Evolutionary conservation across 768 basidiomycete genomes (phyloP).

Genomic region (Amanita thiersii): DNA sequence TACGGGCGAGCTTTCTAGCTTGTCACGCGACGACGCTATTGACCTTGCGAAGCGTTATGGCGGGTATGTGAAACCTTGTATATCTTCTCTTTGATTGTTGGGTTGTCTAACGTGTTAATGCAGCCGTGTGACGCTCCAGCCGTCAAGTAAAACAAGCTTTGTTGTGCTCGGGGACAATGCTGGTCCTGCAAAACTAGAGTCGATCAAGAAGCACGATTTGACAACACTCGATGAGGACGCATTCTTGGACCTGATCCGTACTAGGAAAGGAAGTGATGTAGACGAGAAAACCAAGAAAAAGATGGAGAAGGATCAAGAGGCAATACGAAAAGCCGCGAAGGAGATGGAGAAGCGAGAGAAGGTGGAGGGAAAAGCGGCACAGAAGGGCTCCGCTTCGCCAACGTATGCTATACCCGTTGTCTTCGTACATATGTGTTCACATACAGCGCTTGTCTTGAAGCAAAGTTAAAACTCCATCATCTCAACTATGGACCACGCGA

Average conservation of each 20-base stretch:
- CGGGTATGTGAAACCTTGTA: constrained; percentile 46
- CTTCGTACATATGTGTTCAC: neutral
- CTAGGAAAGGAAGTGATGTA: constrained; percentile 48
- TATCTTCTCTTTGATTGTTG: constrained; percentile 2
- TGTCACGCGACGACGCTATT: constrained; percentile 79
- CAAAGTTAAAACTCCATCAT: no score
- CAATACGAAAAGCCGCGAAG: constrained; percentile 63
- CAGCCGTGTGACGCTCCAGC: constrained; percentile 81
- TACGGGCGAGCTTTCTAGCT: constrained; percentile 83
- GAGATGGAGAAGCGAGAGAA: constrained; percentile 75
- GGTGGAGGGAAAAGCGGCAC: constrained; percentile 29
- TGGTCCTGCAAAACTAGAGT: constrained; percentile 80
- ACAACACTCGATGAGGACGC: constrained; percentile 79
- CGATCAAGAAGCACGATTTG: constrained; percentile 75
- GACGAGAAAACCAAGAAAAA: constrained; percentile 82
- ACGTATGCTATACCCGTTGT: neutral
- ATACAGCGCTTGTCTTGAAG: no score
- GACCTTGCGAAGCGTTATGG: constrained; percentile 92
- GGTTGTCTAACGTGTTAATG: neutral
- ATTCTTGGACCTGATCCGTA: constrained; percentile 77
- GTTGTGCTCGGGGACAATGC: constrained; percentile 87
- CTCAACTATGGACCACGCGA: constrained; percentile 90
- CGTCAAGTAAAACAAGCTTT: constrained; percentile 84
- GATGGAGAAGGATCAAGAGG: constrained; percentile 70
- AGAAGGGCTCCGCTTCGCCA: constrained; percentile 8